phyloP scores from a whole-genome alignment of 331 rosid species.

The Prunus yedoensis region DNA sequence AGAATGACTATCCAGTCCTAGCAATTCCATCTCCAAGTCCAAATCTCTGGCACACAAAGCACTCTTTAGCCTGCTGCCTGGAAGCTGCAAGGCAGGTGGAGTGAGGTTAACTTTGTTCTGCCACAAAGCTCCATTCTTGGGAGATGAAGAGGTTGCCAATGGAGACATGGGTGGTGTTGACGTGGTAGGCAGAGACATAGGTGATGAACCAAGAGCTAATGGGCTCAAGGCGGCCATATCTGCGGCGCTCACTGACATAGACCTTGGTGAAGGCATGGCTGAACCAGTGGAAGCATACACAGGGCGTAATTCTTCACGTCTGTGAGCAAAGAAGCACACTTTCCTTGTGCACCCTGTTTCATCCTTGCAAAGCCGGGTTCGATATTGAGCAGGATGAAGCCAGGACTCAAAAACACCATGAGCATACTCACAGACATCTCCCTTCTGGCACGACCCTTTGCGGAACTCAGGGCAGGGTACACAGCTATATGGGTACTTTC shows the following conservation, averaged over 20 bases:
- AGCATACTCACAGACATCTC: constrained; percentile 95
- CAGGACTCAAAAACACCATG: constrained; percentile 98
- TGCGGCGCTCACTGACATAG: constrained; percentile 38
- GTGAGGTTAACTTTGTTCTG: constrained; percentile 74
- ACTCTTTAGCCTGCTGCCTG: constrained; percentile 79
- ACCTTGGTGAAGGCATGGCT: constrained; percentile 93
- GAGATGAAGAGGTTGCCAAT: constrained; percentile 62
- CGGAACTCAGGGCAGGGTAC: constrained; percentile 99
- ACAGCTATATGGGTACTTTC: constrained; percentile 93
- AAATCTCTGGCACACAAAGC: constrained; percentile 86
- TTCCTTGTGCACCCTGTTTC: constrained; percentile 88
- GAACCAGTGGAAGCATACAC: constrained; percentile 94
- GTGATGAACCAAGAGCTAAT: constrained; percentile 61
- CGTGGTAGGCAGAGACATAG: constrained; percentile 59
- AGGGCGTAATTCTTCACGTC: constrained; percentile 76
- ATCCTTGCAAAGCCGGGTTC: constrained; percentile 96
- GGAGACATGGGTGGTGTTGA: constrained; percentile 96
- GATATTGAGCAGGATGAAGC: constrained; percentile 97
- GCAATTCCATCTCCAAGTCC: constrained; percentile 74
- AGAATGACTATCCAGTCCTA: constrained; percentile 49
- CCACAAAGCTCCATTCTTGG: constrained; percentile 80
- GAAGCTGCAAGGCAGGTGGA: constrained; percentile 84
- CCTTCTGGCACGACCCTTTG: constrained; percentile 87
- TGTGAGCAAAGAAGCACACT: constrained; percentile 99
- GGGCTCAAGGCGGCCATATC: constrained; percentile 83